These are phyloP conservation scores for Teratosphaeria epicoccoides DNA, from an alignment of 2,329 filamentous ascomycete genomes.

Conservation along the genomic window DNA sequence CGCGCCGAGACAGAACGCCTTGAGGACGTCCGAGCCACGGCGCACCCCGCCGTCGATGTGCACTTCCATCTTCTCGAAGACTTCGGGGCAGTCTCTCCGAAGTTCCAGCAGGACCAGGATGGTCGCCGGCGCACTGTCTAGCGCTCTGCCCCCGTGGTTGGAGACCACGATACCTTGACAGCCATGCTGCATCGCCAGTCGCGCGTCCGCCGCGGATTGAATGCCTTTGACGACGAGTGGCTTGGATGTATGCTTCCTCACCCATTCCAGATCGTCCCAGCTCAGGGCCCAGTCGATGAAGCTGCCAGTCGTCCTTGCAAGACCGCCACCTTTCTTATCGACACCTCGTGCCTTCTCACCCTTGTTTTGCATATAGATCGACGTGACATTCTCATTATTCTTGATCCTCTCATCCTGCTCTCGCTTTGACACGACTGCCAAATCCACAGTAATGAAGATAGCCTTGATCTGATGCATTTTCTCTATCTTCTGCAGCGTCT, in stretches of 20 bases:
- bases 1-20: slow-evolving; percentile 54
- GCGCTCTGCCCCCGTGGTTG: slow-evolving; percentile 44
- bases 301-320: slow-evolving; percentile 44
- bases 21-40: slow-evolving; percentile 56
- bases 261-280: slow-evolving; percentile 37
- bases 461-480: slow-evolving; percentile 38
- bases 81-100: slow-evolving; percentile 48
- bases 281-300: slow-evolving; percentile 49
- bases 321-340: slow-evolving; percentile 44
- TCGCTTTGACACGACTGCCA: slow-evolving; percentile 47
- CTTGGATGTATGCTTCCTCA: slow-evolving; percentile 41
- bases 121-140: slow-evolving; percentile 41
- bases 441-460: slow-evolving; percentile 50
- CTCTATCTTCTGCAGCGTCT: slow-evolving; percentile 39
- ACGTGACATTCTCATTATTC: slow-evolving; percentile 42
- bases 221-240: slow-evolving; percentile 37
- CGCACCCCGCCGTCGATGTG: slow-evolving; percentile 55
- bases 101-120: slow-evolving; percentile 53
- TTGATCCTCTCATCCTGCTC: slow-evolving; percentile 37
- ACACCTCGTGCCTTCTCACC: slow-evolving; percentile 34
- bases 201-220: slow-evolving; percentile 32
- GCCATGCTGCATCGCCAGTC: slow-evolving; percentile 32
- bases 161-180: slow-evolving; percentile 40
- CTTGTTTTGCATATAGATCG: slow-evolving; percentile 46
- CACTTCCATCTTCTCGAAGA: slow-evolving; percentile 52